Base-by-base conservation (phyloP, 1,284 basidiomycete species). In the Tilletia caries region DNA sequence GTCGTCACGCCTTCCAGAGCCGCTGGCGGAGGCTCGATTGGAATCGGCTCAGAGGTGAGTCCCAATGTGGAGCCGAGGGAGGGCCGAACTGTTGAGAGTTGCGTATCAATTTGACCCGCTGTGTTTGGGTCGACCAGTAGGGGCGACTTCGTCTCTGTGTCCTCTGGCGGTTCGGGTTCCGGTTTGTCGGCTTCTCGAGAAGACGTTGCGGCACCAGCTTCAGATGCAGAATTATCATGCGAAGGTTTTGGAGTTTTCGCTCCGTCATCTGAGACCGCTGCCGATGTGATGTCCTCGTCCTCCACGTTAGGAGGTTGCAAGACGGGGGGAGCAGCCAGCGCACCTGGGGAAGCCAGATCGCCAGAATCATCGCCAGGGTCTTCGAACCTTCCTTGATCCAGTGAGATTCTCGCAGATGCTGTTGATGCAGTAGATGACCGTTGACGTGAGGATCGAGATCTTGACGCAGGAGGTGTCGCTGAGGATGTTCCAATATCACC, bases 1-100 rank as follows among this genome's bases (percentile, higher is more conserved):
- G 80, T 82, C n/a, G 81, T 79, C 54, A 82, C 80, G 18, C 79
- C 80, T 27, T 81, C 77, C 20, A 82, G 71, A 27, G 78, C 79
- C 18, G 70, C 71, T 1, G 77, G 75, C 37, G 76, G 77, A 15
- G 78, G 75, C 60, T 80, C 72, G 41, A 79, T 68, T 0, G 73
- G 65, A 52, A 79, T 76, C 0, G 79, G 76, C 60, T 77, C 65
- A 34, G 74, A 72, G 32, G 79, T 79, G 43, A 78, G 75, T 25
- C 75, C 77, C 0, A 77, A 68, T 2, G 73, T 29, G n/a, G 25
- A 25, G 10, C 33, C 54, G 54, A 29, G n/a, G 6, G 27, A 20
- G 4, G 54, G 27, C 27, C 54, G 54, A 13, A 20, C 18, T 4
- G 27, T 60, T n/a, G n/a, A n/a, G 15, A 34, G 33, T 60, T 60